Evolutionary conservation across 805 yeast genomes (phyloP), one percentile per base, ranked within the genome.

Genomic region (Torulaspora quercuum): DNA sequence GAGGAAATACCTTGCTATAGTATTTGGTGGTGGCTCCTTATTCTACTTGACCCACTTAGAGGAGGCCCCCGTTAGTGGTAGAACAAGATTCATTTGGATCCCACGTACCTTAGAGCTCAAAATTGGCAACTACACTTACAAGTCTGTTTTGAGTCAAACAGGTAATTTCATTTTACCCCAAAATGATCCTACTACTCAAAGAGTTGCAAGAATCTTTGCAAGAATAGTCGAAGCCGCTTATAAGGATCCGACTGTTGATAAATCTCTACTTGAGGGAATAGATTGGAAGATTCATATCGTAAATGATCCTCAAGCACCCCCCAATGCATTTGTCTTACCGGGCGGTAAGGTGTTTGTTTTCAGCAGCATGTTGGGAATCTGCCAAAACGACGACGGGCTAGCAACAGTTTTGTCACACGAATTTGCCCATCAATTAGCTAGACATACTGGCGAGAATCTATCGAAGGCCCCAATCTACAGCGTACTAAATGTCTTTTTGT

Each of bases 321-420:
- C 98, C 3, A 92, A 92, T 63, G 98, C 98, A 1, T 90, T 92
- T 63, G 95, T 92, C 12, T 68, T 92, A 22, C 97, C 97, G 13
- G 90, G 92, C 43, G 98, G 98, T 5, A 89, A 89, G 59, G 95
- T 92, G 27, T 92, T 92, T 63, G 88, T 92, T 12, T 86, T 84
- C 54, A 70, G 81, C 29, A 76, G 84, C 7, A 85, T 92, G 25
- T 57, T 92, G 30, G 82, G 84, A 1, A 75, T 92, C 19, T 81
- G 95, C 58, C 64, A 67, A 16, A 79, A 84, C 53, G 94, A 87
- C 35, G 94, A 87, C 57, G 97, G 96, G 2, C 63, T 92, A 29
- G 97, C 97, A n/a, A 88, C 97, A 0, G 96, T 92, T 2, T 65
- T 92, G 29, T 69, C 95, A 0, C 99, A 92, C 58, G 99, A 92